phyloP scores from a whole-genome alignment of 345 rosid species.

The Zanthoxylum bungeanum region DNA sequence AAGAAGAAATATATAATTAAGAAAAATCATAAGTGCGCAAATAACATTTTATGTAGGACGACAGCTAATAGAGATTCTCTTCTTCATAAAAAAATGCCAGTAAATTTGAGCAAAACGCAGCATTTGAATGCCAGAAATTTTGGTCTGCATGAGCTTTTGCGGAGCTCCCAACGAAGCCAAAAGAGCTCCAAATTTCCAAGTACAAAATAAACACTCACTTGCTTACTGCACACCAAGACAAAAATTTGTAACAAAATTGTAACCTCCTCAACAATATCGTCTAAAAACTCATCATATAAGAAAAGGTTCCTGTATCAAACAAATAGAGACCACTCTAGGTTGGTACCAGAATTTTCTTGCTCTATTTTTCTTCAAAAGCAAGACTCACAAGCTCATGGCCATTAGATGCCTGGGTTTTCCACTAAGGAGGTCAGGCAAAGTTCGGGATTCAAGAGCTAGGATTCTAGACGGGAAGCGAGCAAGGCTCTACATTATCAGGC shows the following conservation, averaged over 20 bases:
- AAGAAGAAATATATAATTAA: neutral
- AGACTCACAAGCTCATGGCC: slow-evolving; percentile 9
- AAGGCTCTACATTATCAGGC: slow-evolving; percentile 35
- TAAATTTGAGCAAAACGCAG: slow-evolving; percentile 6
- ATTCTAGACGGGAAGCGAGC: slow-evolving; percentile 30
- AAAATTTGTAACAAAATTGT: slow-evolving; percentile 27
- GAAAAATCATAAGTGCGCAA: neutral
- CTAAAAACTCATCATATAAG: neutral
- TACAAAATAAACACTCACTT: neutral
- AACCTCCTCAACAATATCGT: slow-evolving; percentile 14
- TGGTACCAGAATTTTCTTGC: neutral
- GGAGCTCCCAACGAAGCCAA: slow-evolving; percentile 12
- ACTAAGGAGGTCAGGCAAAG: slow-evolving; percentile 9
- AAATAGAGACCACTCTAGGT: neutral
- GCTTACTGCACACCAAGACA: slow-evolving; percentile 19
- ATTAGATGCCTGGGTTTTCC: slow-evolving; percentile 18
- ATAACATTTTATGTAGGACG: slow-evolving; percentile 4
- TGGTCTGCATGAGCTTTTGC: neutral
- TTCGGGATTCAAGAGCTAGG: slow-evolving; percentile 11
- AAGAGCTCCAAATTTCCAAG: slow-evolving; percentile 3
- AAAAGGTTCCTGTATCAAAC: slow-evolving; percentile 1
- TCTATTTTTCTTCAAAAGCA: slow-evolving; percentile 6
- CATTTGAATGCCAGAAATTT: slow-evolving; percentile 9
- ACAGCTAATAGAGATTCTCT: slow-evolving; percentile 10
- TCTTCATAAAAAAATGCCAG: neutral